Percentiles rank a stretch among this genome's conserved stretches.
These are phyloP conservation scores for Xerocomellus intermedius DNA, from an alignment of 768 basidiomycete species.

Conservation along the genomic window DNA sequence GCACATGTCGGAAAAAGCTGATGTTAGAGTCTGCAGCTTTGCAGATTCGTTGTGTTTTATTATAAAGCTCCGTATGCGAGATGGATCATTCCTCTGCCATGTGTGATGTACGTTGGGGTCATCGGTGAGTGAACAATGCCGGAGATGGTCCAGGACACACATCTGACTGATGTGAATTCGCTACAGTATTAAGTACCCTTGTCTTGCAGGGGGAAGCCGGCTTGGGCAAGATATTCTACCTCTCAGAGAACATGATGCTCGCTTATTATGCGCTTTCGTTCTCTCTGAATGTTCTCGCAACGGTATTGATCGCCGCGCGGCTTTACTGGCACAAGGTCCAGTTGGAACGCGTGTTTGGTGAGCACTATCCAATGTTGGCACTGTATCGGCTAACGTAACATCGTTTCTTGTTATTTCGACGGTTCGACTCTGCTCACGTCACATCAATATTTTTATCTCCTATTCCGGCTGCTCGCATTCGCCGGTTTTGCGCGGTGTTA, in stretches of 20 bases:
- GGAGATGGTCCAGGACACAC: not conserved
- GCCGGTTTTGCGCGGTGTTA: not conserved
- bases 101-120: slow-evolving; percentile 25
- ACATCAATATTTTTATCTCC: not conserved
- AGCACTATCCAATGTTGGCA: not conserved
- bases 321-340: slow-evolving; percentile 26
- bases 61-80: slow-evolving; percentile 16
- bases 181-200: slow-evolving; percentile 20
- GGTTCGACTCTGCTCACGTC: not conserved
- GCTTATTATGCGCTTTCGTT: slow-evolving; percentile 25
- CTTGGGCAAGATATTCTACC: slow-evolving; percentile 17
- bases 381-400: not conserved
- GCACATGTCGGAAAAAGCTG: not conserved
- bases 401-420: not conserved
- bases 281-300: slow-evolving; percentile 24
- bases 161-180: not conserved
- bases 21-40: slow-evolving; percentile 12
- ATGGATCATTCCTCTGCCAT: slow-evolving; percentile 27
- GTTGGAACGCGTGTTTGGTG: slow-evolving; percentile 26
- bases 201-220: slow-evolving; percentile 19
- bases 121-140: slow-evolving; percentile 14
- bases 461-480: not conserved
- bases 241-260: slow-evolving; percentile 23
- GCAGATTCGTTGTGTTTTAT: slow-evolving; percentile 26
- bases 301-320: slow-evolving; percentile 21